Percentiles rank a stretch among this genome's conserved stretches.
Evolutionary conservation across 202 grass and related monocot species (phyloP).

Genomic region (Carex arenaria): DNA sequence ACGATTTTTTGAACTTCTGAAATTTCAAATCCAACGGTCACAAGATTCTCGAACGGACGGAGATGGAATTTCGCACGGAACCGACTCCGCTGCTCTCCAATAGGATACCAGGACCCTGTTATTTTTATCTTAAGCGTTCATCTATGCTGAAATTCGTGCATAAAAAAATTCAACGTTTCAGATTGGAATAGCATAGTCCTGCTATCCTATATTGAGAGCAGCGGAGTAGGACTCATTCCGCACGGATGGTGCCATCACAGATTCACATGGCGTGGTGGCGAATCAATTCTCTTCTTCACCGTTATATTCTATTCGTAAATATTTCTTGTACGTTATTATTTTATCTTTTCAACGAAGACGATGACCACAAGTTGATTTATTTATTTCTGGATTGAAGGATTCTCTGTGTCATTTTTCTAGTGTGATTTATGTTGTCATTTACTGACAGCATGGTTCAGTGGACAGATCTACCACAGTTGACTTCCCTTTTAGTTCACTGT

Average conservation of each 20-base stretch:
- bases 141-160: no score
- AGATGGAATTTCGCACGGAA: background rate
- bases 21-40: constrained; percentile 11
- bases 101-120: no score
- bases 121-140: no score
- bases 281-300: background rate
- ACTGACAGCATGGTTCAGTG: background rate
- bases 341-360: background rate
- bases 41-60: background rate
- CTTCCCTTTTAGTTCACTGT: background rate
- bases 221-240: background rate
- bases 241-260: background rate
- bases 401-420: no score
- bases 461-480: background rate
- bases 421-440: no score
- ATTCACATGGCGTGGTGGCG: background rate
- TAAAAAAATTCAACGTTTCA: no score
- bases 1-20: background rate
- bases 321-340: background rate
- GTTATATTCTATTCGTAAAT: background rate
- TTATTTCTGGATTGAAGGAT: background rate
- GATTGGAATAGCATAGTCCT: no score
- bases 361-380: background rate
- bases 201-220: no score
- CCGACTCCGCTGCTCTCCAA: no score